Evolutionary conservation across 129 eudicot species (phyloP).

Genomic region (Helianthus annuus): HanXRQr2.0-SUNRISE NC_035447.2:7550277-7550776

Average conservation of each 20-base stretch:
- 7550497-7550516: conserved; percentile 77
- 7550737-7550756: too few species aligned
- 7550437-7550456: conserved; percentile 98
- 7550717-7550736: too few species aligned
- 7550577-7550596: not conserved
- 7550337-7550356: conserved; percentile 71
- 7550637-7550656: conserved; percentile 90
- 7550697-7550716: too few species aligned
- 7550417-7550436: conserved; percentile 98
- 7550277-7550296: conserved; percentile 88
- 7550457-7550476: conserved; percentile 95
- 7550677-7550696: too few species aligned
- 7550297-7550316: conserved; percentile 97
- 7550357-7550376: conserved; percentile 62
- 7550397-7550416: conserved; percentile 88
- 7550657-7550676: too few species aligned
- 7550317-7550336: conserved; percentile 85
- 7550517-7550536: conserved; percentile 16
- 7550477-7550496: conserved; percentile 90
- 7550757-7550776: too few species aligned
- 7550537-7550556: too few species aligned
- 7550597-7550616: conserved; percentile 49
- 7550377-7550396: conserved; percentile 84
- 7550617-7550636: conserved; percentile 77
- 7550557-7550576: too few species aligned